phyloP scores from a whole-genome alignment of 2,329 filamentous ascomycete genomes.

The Fusarium mundagurra region DNA sequence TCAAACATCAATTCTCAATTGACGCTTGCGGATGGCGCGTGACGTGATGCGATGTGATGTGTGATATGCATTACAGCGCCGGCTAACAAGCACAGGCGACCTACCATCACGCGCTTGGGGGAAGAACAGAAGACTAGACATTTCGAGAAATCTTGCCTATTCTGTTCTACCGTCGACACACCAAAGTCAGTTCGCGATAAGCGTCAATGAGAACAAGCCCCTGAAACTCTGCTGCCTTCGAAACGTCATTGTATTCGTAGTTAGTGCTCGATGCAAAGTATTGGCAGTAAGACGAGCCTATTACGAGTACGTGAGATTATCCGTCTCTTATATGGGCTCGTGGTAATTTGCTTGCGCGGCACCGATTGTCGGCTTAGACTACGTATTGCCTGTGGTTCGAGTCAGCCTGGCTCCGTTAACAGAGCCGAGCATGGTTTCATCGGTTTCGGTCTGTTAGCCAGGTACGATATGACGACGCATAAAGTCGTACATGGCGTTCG shows the following conservation, averaged over 20 bases:
- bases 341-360: conserved; percentile 7
- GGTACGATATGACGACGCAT: conserved; percentile 31
- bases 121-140: neutral
- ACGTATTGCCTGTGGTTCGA: conserved; percentile 18
- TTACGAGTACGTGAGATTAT: neutral
- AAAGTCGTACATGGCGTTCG: conserved; percentile 10
- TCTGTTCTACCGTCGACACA: neutral
- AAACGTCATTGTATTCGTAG: conserved; percentile 26
- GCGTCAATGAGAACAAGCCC: conserved; percentile 12
- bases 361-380: conserved; percentile 8
- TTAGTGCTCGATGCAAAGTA: neutral
- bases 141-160: neutral
- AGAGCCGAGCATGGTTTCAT: neutral
- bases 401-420: conserved; percentile 12
- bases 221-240: conserved; percentile 19
- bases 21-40: conserved; percentile 30
- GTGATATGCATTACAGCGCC: conserved; percentile 16
- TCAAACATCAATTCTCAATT: neutral
- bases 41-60: conserved; percentile 15
- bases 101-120: conserved; percentile 1
- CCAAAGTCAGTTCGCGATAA: conserved; percentile 2
- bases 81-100: neutral
- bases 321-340: neutral
- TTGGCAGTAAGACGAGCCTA: neutral
- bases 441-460: conserved; percentile 3